Evolutionary conservation across 768 basidiomycete species (phyloP), one percentile per base, ranked within the genome.

Genomic region (Symmetrospora coprosmae): DNA sequence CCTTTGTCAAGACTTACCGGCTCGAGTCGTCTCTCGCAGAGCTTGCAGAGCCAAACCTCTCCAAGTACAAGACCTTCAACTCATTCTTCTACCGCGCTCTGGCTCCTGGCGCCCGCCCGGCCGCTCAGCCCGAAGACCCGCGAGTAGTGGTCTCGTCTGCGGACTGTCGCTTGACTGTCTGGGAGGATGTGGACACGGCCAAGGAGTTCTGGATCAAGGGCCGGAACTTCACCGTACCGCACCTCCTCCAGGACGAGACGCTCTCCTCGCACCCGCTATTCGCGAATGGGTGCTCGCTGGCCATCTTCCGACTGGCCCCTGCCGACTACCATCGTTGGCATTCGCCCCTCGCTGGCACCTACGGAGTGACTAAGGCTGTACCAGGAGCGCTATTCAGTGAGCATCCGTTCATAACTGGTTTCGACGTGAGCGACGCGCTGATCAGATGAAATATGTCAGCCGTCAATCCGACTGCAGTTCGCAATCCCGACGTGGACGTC

Each of bases 261-360:
- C 73, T 80, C 1, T 76, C 78, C 0, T 63, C 72, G 27, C 17
- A 31, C 23, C 56, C 61, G 4, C 38, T 23, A 13, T 88, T 91
- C 72, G 80, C 79, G 64, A 75, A 78, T n/a, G 79, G 86, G 8
- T 91, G 89, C 5, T 82, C 85, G 0, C 69, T 99, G 50, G 87
- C 79, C 7, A 92, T 94, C 59, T 96, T 96, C 74, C 76, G 86
- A 50, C 79, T 88, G 17, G 85, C 87, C 0, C 87, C 85, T n/a
- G 78, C 81, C 9, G 90, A 96, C 67, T 94, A 94, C 67, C 90
- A 96, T 72, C 84, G 91, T 1, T 96, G 90, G 78, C 75, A 75
- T 60, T 71, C 46, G 1, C 87, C 89, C 0, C 84, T 91, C 23
- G 85, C 86, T 62, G 89, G 90, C 0, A 79, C 71, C 37, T 79